Evolutionary conservation across 441 rosid genomes (phyloP), one percentile per base, ranked within the genome.

Genomic region (Lepidium campestre): DNA sequence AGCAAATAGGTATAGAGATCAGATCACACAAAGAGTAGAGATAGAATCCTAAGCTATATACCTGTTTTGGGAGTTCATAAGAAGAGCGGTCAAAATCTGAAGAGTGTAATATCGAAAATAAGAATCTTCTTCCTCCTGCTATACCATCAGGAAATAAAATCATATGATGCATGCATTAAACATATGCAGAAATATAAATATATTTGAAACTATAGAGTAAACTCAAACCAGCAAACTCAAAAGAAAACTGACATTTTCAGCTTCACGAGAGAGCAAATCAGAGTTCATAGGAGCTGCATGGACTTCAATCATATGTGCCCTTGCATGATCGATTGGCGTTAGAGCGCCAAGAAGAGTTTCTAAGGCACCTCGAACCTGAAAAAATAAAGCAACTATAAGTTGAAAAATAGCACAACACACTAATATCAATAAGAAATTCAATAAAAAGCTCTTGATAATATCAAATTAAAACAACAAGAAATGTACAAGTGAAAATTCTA

Each of bases 241-340:
- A 57, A 94, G 91, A 74, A 94, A 93, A 44, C 97, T 89, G 61
- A 94, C 86, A 77, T 87, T 88, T 64, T 94, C 99, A 31, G 90
- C 87, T 74, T 94, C 99, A 77, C 82, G 86, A 34, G 99, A 88
- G 63, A 94, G 91, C 76, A 91, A 81, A 85, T 94, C 98, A 5
- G 98, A 83, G 76, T 94, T 94, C 98, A 89, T 94, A 68, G 85
- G 78, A 78, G 97, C 91, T 62, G 99, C 91, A 58, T 86, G 93
- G 62, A 82, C 84, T 83, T 86, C 97, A 67, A 84, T 84, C 57
- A 83, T 81, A 45, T 78, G 83, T 56, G 84, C 96, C 80, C 79
- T 94, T 48, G 73, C 86, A 74, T 91, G 89, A 81, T 86, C 88
- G 9, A 89, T 72, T 35, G 98, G 93, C 25, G 99, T 94, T 56